Evolutionary conservation across 768 basidiomycete genomes (phyloP).

Genomic region (Xerocomellus intermedius): DNA sequence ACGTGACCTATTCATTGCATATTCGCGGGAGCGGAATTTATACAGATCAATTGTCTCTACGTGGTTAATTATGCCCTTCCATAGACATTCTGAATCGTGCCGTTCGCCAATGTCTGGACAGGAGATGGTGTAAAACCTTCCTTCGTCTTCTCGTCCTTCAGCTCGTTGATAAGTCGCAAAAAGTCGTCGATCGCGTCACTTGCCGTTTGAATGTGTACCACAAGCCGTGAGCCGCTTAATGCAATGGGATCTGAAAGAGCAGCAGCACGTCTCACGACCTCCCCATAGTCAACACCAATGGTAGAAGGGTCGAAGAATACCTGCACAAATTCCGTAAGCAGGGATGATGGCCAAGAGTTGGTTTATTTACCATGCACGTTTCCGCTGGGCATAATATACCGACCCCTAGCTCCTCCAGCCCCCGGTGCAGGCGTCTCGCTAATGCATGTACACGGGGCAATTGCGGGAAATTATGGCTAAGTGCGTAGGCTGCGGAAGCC

Average conservation of each 20-base stretch:
- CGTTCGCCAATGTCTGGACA: neutral
- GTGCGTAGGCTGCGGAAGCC: conserved; percentile 80
- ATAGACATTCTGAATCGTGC: conserved; percentile 7
- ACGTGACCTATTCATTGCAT: conserved; percentile 20
- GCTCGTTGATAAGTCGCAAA: conserved; percentile 53
- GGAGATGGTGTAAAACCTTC: conserved; percentile 40
- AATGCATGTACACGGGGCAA: conserved; percentile 73
- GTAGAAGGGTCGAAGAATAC: conserved; percentile 79
- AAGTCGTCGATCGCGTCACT: conserved; percentile 81
- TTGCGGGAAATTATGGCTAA: conserved; percentile 79
- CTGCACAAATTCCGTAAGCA: conserved; percentile 36
- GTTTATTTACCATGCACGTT: conserved; percentile 81
- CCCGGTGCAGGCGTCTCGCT: conserved; percentile 65
- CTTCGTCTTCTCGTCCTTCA: conserved; percentile 68
- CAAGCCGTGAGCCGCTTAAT: conserved; percentile 73
- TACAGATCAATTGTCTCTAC: neutral
- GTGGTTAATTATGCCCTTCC: neutral
- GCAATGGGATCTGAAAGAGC: conserved; percentile 67
- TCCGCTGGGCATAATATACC: conserved; percentile 72
- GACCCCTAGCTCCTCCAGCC: conserved; percentile 71
- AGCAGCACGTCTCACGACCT: conserved; percentile 62
- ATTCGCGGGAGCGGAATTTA: conserved; percentile 2
- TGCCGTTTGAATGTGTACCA: conserved; percentile 85
- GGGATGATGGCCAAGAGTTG: neutral
- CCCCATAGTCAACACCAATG: conserved; percentile 63